These are phyloP conservation scores for Coemansia sp. DNA, from an alignment of 192 early-diverging fungal genomes.

Conservation along the genomic window DNA sequence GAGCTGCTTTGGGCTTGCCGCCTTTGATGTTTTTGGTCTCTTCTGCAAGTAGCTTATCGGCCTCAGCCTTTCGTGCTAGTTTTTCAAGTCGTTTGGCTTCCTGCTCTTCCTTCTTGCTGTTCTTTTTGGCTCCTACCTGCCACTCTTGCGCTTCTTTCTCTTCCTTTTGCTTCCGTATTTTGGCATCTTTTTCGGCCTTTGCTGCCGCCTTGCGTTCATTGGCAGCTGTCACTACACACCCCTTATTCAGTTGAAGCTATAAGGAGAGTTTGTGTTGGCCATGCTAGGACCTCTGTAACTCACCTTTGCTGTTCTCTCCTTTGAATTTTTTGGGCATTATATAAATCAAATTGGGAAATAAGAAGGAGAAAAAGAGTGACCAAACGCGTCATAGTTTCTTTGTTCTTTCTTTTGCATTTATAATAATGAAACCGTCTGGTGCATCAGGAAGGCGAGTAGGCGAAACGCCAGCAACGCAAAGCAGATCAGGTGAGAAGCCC, in stretches of 20 bases:
- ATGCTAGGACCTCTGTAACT: neutral
- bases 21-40: constrained; percentile 57
- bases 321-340: constrained; percentile 59
- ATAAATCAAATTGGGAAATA: neutral
- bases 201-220: constrained; percentile 73
- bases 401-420: neutral
- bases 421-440: constrained; percentile 17
- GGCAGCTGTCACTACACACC: constrained; percentile 58
- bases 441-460: constrained; percentile 6
- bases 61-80: constrained; percentile 59
- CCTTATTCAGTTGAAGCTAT: neutral
- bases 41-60: constrained; percentile 57
- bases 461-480: constrained; percentile 15
- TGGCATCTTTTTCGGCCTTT: constrained; percentile 59
- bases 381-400: neutral
- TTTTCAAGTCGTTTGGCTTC: constrained; percentile 57
- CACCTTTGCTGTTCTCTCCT: constrained; percentile 58
- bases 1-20: constrained; percentile 12
- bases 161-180: constrained; percentile 57
- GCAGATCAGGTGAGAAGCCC: constrained; percentile 1
- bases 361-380: neutral
- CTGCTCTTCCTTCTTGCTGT: constrained; percentile 62
- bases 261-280: too few relatives aligned
- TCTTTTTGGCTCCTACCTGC: constrained; percentile 64
- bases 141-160: constrained; percentile 61